Conservation (phyloP, 768 basidiomycete species). For the Auriscalpium microsporum region DNA sequence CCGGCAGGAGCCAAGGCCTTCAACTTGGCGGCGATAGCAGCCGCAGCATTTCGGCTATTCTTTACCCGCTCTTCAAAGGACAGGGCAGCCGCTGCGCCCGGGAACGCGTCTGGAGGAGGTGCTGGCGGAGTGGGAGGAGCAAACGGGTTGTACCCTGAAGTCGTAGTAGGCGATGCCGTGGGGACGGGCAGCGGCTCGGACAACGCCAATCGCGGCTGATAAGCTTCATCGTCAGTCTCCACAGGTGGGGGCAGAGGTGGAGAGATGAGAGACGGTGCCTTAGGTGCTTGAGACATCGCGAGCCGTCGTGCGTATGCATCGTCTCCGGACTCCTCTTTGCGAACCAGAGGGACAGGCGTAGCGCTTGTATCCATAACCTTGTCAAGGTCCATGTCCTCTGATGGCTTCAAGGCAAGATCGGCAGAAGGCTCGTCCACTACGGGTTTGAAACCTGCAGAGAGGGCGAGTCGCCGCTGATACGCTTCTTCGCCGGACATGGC, state of each 20-base stretch:
- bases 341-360: not conserved
- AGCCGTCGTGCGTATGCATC: not conserved
- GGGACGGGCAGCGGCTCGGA: constrained; percentile 21
- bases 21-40: constrained; percentile 73
- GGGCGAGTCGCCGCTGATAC: constrained; percentile 64
- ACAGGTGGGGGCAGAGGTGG: constrained; percentile 12
- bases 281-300: constrained; percentile 3
- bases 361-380: not conserved
- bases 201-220: constrained; percentile 18
- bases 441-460: constrained; percentile 37
- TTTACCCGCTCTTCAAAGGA: constrained; percentile 52
- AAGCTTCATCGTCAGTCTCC: constrained; percentile 22
- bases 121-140: constrained; percentile 54
- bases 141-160: constrained; percentile 62
- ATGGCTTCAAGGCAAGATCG: not conserved
- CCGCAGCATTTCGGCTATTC: constrained; percentile 53
- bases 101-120: constrained; percentile 40
- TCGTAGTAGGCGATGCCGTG: constrained; percentile 29
- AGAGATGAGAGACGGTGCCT: constrained; percentile 1
- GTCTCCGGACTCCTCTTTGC: not conserved
- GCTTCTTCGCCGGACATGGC: constrained; percentile 70
- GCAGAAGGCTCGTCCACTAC: not conserved
- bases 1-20: constrained; percentile 41
- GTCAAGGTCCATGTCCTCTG: not conserved
- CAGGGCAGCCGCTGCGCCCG: constrained; percentile 23